These are phyloP conservation scores for Lithospermum erythrorhizon DNA, from an alignment of 257 asterid genomes.

Conservation along the genomic window DNA sequence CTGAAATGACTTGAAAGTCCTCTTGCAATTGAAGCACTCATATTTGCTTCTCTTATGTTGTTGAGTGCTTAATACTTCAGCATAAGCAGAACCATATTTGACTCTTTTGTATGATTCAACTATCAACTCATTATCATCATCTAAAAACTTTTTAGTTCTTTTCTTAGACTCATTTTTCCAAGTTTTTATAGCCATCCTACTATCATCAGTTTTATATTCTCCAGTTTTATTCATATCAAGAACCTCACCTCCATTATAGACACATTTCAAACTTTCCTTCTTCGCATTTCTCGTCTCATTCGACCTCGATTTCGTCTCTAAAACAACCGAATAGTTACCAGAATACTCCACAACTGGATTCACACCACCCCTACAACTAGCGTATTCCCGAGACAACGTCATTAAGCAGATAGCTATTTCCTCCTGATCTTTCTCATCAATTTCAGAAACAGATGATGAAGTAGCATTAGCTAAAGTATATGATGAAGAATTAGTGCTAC, in stretches of 20 bases:
- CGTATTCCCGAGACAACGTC: constrained; percentile 73
- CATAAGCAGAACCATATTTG: constrained; percentile 22
- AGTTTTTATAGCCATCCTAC: constrained; percentile 11
- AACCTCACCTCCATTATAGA: constrained; percentile 10
- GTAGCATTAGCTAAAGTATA: constrained; percentile 33
- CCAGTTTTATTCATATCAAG: constrained; percentile 15
- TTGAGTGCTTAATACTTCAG: constrained; percentile 17
- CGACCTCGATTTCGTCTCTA: constrained; percentile 73
- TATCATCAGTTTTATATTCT: constrained; percentile 20
- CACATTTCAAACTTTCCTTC: constrained; percentile 15
- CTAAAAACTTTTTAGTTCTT: constrained; percentile 21
- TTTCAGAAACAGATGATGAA: constrained; percentile 61
- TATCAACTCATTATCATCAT: constrained; percentile 22
- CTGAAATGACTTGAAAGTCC: constrained; percentile 71
- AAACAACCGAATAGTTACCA: constrained; percentile 69
- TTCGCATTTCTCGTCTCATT: constrained; percentile 35
- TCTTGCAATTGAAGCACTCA: constrained; percentile 81
- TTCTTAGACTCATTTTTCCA: constrained; percentile 30
- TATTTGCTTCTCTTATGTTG: constrained; percentile 48
- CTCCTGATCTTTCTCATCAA: constrained; percentile 68
- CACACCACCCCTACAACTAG: constrained; percentile 36
- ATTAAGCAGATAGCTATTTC: constrained; percentile 74
- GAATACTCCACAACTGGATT: constrained; percentile 76
- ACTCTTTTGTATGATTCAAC: constrained; percentile 22
- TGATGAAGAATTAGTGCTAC: constrained; percentile 30